phyloP scores from a whole-genome alignment of 768 basidiomycete genomes.

The Rubroboletus satanas region DNA sequence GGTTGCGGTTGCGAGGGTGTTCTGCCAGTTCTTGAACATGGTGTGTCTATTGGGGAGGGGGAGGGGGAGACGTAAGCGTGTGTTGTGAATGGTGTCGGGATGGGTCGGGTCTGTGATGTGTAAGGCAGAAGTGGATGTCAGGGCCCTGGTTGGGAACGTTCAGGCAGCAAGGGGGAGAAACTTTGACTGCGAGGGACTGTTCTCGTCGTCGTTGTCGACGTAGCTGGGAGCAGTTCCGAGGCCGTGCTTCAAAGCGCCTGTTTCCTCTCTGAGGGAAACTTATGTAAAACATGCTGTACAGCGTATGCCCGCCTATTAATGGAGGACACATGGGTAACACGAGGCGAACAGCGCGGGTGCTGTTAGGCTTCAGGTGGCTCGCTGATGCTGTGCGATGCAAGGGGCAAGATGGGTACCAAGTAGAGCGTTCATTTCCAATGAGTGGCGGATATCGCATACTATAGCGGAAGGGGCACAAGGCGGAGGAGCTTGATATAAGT shows the following conservation, averaged over 20 bases:
- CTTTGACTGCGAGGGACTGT: neutral
- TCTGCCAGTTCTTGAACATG: slow-evolving; percentile 48
- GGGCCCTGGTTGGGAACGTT: neutral
- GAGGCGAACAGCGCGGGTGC: slow-evolving; percentile 13
- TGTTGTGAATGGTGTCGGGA: neutral
- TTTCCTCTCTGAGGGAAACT: slow-evolving; percentile 1
- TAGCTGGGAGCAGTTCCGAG: neutral
- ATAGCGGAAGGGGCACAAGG: neutral
- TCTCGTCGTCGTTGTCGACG: neutral
- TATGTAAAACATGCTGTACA: slow-evolving; percentile 15
- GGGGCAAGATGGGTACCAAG: neutral
- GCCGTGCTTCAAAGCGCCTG: neutral
- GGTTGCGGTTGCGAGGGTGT: slow-evolving; percentile 36
- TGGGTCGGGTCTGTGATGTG: neutral
- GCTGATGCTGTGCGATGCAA: neutral
- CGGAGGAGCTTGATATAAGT: neutral
- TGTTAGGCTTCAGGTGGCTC: neutral
- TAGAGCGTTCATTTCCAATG: neutral
- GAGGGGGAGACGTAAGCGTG: neutral
- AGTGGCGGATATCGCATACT: neutral
- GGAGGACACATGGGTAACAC: slow-evolving; percentile 15
- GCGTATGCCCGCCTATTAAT: slow-evolving; percentile 4
- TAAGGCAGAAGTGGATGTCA: neutral
- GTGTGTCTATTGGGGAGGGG: neutral
- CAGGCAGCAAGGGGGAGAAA: neutral